Percentiles rank a stretch among this genome's conserved stretches.
Evolutionary conservation across 1,139 yeast species (phyloP).

Genomic region (Pneumocystis carinii): DNA sequence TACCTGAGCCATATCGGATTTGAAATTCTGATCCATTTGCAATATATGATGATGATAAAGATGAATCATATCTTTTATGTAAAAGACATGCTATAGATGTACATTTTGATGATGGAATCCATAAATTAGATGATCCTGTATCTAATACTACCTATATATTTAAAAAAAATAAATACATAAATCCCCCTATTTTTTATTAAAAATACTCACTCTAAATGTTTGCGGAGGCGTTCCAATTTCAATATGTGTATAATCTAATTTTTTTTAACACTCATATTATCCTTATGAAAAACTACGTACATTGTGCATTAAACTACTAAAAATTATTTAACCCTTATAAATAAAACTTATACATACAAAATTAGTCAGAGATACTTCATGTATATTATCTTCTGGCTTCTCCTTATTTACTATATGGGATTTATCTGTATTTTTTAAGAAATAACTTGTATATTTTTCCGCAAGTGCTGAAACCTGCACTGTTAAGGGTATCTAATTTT

Average conservation of each 20-base stretch:
- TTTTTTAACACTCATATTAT: constrained; percentile 20
- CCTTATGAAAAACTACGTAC: constrained; percentile 26
- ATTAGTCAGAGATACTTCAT: constrained; percentile 73
- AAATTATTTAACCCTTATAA: constrained; percentile 21
- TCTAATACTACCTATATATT: constrained; percentile 48
- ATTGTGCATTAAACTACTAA: not conserved
- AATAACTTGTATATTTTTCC: no score
- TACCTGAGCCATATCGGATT: constrained; percentile 84
- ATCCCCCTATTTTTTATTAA: no score
- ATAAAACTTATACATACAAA: constrained; percentile 61
- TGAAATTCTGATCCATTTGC: constrained; percentile 73
- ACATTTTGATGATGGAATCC: constrained; percentile 89
- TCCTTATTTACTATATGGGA: no score
- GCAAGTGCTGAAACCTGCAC: no score
- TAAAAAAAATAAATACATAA: constrained; percentile 17
- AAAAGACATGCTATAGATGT: constrained; percentile 86
- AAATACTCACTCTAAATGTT: constrained; percentile 39
- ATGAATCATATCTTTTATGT: constrained; percentile 80
- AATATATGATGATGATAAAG: constrained; percentile 61
- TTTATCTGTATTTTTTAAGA: no score
- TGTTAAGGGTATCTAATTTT: no score
- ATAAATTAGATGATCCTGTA: constrained; percentile 89
- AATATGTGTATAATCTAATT: constrained; percentile 40
- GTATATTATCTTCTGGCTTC: constrained; percentile 24
- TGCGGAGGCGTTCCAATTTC: constrained; percentile 87